Conservation (phyloP, 306 rosid species). For the barrel medic (Medicago truncatula) region MtrunA17r5.0-ANR NC_053044.1:45782001-45782500, state of each 20-base stretch:
- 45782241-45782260: conserved; percentile 30
- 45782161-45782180: neutral
- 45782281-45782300: neutral
- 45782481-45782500: no score
- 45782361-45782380: no score
- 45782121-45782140: conserved; percentile 38
- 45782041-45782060: conserved; percentile 54
- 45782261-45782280: neutral
- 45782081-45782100: conserved; percentile 63
- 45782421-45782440: no score
- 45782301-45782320: no score
- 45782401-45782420: no score
- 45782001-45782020: neutral
- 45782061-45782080: conserved; percentile 70
- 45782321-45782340: no score
- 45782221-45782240: conserved; percentile 23
- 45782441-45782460: no score
- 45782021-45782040: neutral
- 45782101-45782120: conserved; percentile 64
- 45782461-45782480: no score
- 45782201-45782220: conserved; percentile 10
- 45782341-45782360: no score
- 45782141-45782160: conserved; percentile 33
- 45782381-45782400: no score
- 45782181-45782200: conserved; percentile 22